These are phyloP conservation scores for Bacidia rubella DNA, from an alignment of 495 filamentous ascomycete genomes.

Conservation along the genomic window DNA sequence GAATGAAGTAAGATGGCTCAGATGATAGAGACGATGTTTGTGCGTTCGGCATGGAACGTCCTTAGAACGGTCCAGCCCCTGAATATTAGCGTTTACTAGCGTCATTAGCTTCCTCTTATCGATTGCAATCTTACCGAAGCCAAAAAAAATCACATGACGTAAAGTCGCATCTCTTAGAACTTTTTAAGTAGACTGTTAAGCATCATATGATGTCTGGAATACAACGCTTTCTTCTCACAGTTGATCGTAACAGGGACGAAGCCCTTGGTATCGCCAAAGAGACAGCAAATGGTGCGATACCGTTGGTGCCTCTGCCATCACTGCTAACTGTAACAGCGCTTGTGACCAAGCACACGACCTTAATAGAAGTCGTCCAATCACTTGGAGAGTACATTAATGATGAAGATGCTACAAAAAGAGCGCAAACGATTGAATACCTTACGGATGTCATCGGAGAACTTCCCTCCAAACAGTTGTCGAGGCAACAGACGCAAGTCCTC, in stretches of 20 bases:
- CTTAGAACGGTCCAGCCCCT: too few species aligned
- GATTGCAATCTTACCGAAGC: too few species aligned
- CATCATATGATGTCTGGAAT: constrained; percentile 57
- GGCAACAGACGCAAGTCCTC: constrained; percentile 52
- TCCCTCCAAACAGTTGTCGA: constrained; percentile 43
- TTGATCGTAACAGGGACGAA: constrained; percentile 48
- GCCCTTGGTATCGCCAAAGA: constrained; percentile 43
- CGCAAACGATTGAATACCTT: constrained; percentile 56
- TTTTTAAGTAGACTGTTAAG: too few species aligned
- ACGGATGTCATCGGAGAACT: constrained; percentile 48
- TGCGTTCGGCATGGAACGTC: too few species aligned
- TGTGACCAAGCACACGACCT: constrained; percentile 45
- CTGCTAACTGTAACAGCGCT: constrained; percentile 33
- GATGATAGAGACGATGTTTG: too few species aligned
- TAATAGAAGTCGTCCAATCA: constrained; percentile 54
- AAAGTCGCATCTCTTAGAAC: too few species aligned
- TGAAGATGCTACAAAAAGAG: constrained; percentile 48
- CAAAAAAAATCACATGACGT: too few species aligned
- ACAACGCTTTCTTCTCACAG: constrained; percentile 50
- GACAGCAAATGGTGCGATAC: constrained; percentile 41
- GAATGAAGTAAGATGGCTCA: too few species aligned
- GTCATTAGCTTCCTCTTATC: too few species aligned
- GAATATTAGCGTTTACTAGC: too few species aligned
- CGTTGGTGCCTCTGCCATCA: constrained; percentile 1
- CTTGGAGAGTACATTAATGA: constrained; percentile 59